Evolutionary conservation across 352 stramenopile species (phyloP).

Genomic region (Globisporangium okanoganense): DNA sequence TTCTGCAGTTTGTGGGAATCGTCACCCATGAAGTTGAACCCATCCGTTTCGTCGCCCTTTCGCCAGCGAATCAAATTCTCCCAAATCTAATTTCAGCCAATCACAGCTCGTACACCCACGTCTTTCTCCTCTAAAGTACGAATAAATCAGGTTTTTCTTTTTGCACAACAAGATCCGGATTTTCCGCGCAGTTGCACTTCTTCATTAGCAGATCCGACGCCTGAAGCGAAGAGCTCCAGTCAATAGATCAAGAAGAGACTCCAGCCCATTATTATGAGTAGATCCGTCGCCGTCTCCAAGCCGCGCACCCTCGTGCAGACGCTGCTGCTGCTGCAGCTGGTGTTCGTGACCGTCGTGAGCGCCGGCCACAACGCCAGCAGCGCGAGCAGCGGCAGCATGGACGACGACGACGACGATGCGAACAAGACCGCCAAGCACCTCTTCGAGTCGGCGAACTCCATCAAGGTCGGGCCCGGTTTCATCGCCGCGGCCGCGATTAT

Average conservation of each 20-base stretch:
- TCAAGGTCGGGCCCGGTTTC: constrained; percentile 33
- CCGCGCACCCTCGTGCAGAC: not conserved
- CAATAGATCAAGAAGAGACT: not conserved
- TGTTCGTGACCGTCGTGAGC: not conserved
- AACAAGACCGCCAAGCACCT: constrained; percentile 23
- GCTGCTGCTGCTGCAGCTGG: constrained; percentile 10
- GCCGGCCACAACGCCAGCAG: not conserved
- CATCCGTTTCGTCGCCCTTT: not conserved
- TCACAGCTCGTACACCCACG: constrained; percentile 1
- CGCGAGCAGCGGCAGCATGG: not conserved
- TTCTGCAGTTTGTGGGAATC: not conserved
- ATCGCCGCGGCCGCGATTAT: constrained; percentile 30
- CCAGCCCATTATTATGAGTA: not conserved
- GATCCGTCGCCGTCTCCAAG: not conserved
- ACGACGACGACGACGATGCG: constrained; percentile 1
- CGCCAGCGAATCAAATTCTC: constrained; percentile 1
- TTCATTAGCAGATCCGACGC: constrained; percentile 6
- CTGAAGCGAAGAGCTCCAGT: not conserved
- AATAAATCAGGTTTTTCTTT: constrained; percentile 13
- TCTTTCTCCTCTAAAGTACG: not conserved
- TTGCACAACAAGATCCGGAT: not conserved
- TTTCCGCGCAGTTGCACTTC: not conserved
- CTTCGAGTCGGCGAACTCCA: constrained; percentile 21
- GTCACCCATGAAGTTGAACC: not conserved
- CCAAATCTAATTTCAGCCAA: not conserved